Evolutionary conservation across 2,329 filamentous ascomycete species (phyloP).

Genomic region (Trichoderma pleuroti): DNA sequence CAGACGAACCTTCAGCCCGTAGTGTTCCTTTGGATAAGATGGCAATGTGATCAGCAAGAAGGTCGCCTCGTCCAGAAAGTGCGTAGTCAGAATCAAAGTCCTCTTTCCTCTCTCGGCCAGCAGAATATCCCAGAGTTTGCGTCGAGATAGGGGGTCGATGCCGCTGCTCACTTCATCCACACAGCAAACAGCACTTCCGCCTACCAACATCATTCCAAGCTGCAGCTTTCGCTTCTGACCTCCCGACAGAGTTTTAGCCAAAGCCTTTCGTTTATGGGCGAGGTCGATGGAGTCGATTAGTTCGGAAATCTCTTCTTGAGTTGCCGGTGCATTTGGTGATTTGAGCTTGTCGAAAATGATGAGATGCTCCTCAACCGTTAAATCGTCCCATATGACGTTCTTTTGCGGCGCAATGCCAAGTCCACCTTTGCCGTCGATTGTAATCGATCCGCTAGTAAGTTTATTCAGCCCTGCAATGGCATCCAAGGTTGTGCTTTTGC

Average conservation of each 20-base stretch:
- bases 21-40: conserved; percentile 82
- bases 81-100: conserved; percentile 85
- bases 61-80: conserved; percentile 93
- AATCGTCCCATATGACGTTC: conserved; percentile 88
- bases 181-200: conserved; percentile 82
- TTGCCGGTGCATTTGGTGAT: conserved; percentile 53
- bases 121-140: conserved; percentile 93
- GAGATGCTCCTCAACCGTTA: conserved; percentile 84
- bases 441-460: conserved; percentile 71
- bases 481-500: conserved; percentile 86
- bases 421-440: conserved; percentile 72
- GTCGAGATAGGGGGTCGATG: conserved; percentile 77
- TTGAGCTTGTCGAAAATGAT: conserved; percentile 81
- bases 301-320: conserved; percentile 55
- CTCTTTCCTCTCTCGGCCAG: conserved; percentile 76
- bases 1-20: conserved; percentile 78
- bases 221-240: conserved; percentile 92
- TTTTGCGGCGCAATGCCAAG: conserved; percentile 88
- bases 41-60: conserved; percentile 83
- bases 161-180: conserved; percentile 90
- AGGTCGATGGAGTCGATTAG: conserved; percentile 73
- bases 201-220: conserved; percentile 91
- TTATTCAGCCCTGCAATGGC: conserved; percentile 80
- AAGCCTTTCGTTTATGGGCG: conserved; percentile 66
- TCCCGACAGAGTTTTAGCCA: conserved; percentile 75